These are phyloP conservation scores for Medicago lupulina DNA, from an alignment of 306 rosid species.

Conservation along the genomic window DNA sequence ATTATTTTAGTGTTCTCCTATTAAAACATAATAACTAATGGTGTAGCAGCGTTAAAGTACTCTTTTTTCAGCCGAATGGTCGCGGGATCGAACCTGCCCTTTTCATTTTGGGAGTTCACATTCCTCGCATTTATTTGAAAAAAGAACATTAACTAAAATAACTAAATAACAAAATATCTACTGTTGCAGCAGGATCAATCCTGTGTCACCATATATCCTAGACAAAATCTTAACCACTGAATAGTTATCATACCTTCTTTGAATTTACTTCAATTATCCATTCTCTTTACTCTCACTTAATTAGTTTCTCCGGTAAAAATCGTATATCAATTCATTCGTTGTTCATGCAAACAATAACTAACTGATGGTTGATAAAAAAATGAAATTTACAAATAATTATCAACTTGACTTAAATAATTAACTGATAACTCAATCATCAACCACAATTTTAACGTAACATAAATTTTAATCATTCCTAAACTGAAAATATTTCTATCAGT, in stretches of 20 bases:
- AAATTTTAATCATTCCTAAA: constrained; percentile 12
- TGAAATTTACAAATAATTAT: not conserved
- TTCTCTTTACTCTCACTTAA: not conserved
- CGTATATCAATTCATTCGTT: not conserved
- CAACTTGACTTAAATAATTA: constrained; percentile 3
- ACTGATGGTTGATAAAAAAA: not conserved
- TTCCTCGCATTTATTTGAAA: not conserved
- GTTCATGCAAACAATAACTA: too few relatives aligned
- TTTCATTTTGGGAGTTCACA: not conserved
- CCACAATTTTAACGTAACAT: not conserved
- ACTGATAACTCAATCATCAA: constrained; percentile 1
- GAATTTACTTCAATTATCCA: not conserved
- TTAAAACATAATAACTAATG: not conserved
- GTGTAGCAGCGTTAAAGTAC: not conserved
- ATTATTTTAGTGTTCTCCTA: too few relatives aligned
- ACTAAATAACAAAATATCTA: too few relatives aligned
- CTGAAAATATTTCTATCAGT: not conserved
- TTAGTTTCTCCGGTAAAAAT: not conserved
- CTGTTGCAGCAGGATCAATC: not conserved
- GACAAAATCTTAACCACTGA: not conserved
- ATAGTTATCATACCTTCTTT: not conserved
- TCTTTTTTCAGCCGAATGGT: not conserved
- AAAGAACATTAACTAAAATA: too few relatives aligned
- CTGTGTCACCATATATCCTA: not conserved
- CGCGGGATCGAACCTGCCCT: not conserved